phyloP scores from a whole-genome alignment of 345 rosid genomes.

The Fremontodendron californicum region DNA sequence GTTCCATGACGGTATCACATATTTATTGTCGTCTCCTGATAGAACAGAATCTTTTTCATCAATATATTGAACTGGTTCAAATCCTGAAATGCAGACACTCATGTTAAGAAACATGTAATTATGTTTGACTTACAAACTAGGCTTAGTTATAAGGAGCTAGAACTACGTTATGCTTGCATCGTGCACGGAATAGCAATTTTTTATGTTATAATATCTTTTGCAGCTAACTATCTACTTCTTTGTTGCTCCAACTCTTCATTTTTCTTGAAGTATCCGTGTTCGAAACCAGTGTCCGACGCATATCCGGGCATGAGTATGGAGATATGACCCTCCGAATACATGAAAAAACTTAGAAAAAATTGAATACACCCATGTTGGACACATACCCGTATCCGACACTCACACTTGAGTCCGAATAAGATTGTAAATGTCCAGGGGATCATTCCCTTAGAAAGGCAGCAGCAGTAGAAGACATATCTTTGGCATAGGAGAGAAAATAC shows the following conservation, averaged over 20 bases:
- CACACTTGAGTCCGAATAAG: no score
- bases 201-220: background rate
- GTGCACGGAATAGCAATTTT: background rate
- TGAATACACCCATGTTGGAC: no score
- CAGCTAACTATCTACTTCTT: background rate
- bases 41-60: conserved; percentile 30
- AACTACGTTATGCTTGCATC: background rate
- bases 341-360: no score
- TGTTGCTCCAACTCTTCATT: no score
- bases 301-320: no score
- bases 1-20: conserved; percentile 29
- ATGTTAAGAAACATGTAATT: background rate
- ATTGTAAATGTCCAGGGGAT: background rate
- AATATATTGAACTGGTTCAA: conserved; percentile 48
- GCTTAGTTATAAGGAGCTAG: background rate
- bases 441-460: background rate
- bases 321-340: no score
- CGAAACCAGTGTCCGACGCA: no score
- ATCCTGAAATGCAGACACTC: conserved; percentile 39
- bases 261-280: no score
- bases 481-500: conserved; percentile 26
- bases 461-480: background rate
- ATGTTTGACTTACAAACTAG: background rate
- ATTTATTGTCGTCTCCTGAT: conserved; percentile 13
- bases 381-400: no score